Percentiles rank a stretch among this genome's conserved stretches.
Evolutionary conservation across 495 filamentous ascomycete species (phyloP).

Genomic region (Penicillium atrosanguineum): DNA sequence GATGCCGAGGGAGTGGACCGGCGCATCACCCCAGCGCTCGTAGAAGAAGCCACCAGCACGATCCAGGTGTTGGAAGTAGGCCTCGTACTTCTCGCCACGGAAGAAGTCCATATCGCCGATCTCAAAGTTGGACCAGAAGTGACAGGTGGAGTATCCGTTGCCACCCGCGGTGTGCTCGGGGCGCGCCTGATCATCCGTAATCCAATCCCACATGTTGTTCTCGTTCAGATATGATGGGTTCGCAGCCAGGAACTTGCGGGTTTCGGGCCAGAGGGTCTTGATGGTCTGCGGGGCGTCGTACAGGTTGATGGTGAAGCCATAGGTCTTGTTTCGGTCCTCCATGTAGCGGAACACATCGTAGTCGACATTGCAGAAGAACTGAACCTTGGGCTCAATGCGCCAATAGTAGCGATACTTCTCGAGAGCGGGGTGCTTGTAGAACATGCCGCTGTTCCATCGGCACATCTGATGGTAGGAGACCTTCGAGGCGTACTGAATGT

Average conservation of each 20-base stretch:
- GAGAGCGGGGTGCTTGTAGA: conserved; percentile 94
- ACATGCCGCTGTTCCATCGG: conserved; percentile 96
- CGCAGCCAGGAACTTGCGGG: conserved; percentile 77
- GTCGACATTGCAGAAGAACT: conserved; percentile 99
- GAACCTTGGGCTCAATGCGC: conserved; percentile 98
- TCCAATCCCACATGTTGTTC: conserved; percentile 85
- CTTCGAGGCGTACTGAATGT: conserved; percentile 84
- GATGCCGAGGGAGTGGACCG: conserved; percentile 93
- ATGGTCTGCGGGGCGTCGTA: conserved; percentile 88
- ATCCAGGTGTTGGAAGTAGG: conserved; percentile 96
- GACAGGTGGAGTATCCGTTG: conserved; percentile 96
- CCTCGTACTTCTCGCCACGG: conserved; percentile 85
- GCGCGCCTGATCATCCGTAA: conserved; percentile 72
- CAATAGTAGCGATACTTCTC: conserved; percentile 86
- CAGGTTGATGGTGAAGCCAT: conserved; percentile 97
- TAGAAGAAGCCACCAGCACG: conserved; percentile 97
- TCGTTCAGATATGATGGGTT: conserved; percentile 78
- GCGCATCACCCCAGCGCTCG: conserved; percentile 97
- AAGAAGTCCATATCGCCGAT: conserved; percentile 95
- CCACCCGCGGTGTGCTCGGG: conserved; percentile 77
- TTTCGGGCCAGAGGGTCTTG: conserved; percentile 92
- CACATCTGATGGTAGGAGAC: conserved; percentile 99
- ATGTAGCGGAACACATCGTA: conserved; percentile 99
- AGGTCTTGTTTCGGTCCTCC: conserved; percentile 95
- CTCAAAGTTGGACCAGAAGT: conserved; percentile 99